These are phyloP conservation scores for Beauveria pseudobassiana DNA, from an alignment of 2,329 filamentous ascomycete genomes.

Conservation along the genomic window DNA sequence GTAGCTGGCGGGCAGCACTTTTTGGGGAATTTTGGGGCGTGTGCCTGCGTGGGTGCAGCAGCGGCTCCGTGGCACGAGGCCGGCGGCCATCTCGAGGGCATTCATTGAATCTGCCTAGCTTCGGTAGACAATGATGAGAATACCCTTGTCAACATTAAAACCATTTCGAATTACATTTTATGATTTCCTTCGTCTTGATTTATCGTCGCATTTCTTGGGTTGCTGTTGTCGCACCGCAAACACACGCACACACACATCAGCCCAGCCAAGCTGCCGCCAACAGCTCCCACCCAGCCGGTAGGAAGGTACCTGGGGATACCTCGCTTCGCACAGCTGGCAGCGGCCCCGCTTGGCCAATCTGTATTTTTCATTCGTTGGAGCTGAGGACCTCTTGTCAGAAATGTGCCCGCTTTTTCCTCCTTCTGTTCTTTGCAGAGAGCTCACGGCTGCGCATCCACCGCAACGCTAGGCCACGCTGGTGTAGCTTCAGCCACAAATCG, in stretches of 20 bases:
- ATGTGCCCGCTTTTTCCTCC: conserved; percentile 1
- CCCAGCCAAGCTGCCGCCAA: background rate
- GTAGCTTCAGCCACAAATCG: conserved; percentile 8
- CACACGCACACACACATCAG: no score
- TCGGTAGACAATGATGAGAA: background rate
- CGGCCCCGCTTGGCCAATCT: background rate
- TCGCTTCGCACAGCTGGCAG: background rate
- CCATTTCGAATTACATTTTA: background rate
- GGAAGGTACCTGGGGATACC: background rate
- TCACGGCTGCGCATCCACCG: background rate
- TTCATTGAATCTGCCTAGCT: background rate
- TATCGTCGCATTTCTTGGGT: background rate
- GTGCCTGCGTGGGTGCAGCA: background rate
- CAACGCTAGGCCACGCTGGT: background rate
- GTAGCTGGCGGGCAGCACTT: background rate
- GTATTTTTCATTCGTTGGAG: background rate
- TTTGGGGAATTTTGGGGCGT: background rate
- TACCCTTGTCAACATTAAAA: background rate
- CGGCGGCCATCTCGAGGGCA: background rate
- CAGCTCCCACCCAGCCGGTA: background rate
- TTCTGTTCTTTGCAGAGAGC: background rate
- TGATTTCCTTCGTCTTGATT: background rate
- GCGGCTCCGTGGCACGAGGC: background rate
- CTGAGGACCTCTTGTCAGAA: background rate
- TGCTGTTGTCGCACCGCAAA: background rate